Base-by-base conservation (phyloP, 2,329 filamentous ascomycete genomes). In the Fusarium graminum region DNA sequence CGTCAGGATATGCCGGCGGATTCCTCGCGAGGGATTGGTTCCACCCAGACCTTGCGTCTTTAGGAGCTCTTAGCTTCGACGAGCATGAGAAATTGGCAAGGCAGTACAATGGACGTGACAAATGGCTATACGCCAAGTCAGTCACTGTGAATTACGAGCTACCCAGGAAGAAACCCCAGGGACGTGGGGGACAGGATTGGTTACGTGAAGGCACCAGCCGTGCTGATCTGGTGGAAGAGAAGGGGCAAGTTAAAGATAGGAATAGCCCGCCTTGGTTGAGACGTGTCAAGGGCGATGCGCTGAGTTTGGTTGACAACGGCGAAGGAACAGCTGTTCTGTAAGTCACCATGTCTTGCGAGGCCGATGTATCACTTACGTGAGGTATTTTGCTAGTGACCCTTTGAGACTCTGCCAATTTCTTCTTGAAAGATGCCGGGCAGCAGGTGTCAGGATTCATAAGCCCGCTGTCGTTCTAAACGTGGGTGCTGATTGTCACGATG, bases 21-120 rank as follows among this genome's bases (percentile, higher is more conserved):
- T 94, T 94, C 72, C 74, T 94, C 10, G 91, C 91, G 0, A 82
- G 81, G 32, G 89, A 94, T 75, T 94, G 91, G 90, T 92, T 91
- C 70, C 81, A 82, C 0, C 80, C 86, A 1, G 80, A 83, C 2
- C 79, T 87, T 7, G 81, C 85, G 1, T 79, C 82, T 1, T 81
- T 94, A 1, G 91, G 87, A 9, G 83, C 82, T 1, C 80, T 94
- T 13, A 92, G 89, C 39, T 94, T 91, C 72, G 82, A 83, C 6
- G 82, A 93, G 51, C 92, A 94, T 76, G 81, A 81, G 63, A 78
- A 84, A 41, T 83, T 94, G 13, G 90, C 91, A 0, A 82, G 84
- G 29, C 74, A 84, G 47, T 74, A 91, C 62, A 79, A 82, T 57
- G 91, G 91, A 1, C 74, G 77, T 3, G 76, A 82, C 66, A 84